Conservation (phyloP, 768 basidiomycete genomes). For the Auriscalpium vulgare region DNA sequence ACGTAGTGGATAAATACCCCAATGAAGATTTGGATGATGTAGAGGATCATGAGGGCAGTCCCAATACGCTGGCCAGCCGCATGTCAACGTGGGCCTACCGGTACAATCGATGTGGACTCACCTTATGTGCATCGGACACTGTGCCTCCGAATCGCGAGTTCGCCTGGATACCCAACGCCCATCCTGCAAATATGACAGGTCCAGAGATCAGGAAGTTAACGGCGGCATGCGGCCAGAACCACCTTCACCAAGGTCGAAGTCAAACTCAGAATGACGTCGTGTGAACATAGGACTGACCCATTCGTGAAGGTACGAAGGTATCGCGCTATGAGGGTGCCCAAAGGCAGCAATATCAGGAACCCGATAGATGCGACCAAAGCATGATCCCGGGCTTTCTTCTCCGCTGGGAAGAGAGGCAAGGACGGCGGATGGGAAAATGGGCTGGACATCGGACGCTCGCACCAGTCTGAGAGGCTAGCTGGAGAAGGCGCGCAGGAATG, state of each 20-base stretch:
- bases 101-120: not conserved
- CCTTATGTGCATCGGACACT: conserved; percentile 8
- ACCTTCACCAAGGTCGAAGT: conserved; percentile 1
- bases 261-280: not conserved
- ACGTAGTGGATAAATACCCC: conserved; percentile 21
- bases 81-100: no score
- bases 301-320: conserved; percentile 16
- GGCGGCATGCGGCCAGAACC: conserved; percentile 20
- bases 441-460: no score
- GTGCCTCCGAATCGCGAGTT: not conserved
- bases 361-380: conserved; percentile 15
- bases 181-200: conserved; percentile 20
- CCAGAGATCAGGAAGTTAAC: conserved; percentile 18
- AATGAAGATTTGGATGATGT: conserved; percentile 15
- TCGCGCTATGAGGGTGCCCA: conserved; percentile 19
- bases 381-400: conserved; percentile 12
- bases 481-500: no score
- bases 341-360: conserved; percentile 18
- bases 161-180: conserved; percentile 12
- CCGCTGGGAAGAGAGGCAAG: conserved; percentile 1
- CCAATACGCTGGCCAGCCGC: conserved; percentile 15
- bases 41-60: conserved; percentile 18
- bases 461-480: no score
- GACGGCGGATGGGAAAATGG: no score
- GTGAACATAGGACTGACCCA: not conserved